Conservation (phyloP, 1,284 basidiomycete genomes). For the Heterobasidion parviporum region DNA sequence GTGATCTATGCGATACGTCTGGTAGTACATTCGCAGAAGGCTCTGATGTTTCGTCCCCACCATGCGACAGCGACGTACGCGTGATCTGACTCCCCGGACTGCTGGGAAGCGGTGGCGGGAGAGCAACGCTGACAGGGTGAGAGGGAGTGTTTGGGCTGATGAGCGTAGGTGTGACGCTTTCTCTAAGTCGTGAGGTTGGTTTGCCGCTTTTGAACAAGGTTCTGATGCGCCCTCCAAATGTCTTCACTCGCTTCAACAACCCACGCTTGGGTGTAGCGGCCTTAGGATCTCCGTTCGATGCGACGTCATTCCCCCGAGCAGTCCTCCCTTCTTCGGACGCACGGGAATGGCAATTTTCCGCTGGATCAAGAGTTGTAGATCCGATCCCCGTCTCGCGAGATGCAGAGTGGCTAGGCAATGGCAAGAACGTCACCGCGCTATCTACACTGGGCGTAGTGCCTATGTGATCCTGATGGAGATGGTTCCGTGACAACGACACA, state of each 20-base stretch:
- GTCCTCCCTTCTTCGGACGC: not conserved
- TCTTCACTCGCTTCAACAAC: constrained; percentile 15
- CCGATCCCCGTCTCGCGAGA: not conserved
- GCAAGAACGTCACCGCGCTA: constrained; percentile 6
- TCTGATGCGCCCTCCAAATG: constrained; percentile 20
- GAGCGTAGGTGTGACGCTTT: constrained; percentile 2
- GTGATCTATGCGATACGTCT: not conserved
- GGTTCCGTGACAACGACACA: constrained; percentile 4
- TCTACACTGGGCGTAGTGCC: not conserved
- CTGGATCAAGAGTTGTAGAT: not conserved
- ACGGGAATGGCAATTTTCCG: not conserved
- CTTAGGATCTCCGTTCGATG: not conserved
- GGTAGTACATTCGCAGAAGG: not conserved
- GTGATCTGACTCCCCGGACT: not conserved
- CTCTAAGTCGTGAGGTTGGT: not conserved
- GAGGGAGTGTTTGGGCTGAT: constrained; percentile 4
- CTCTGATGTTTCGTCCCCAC: not conserved
- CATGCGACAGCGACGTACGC: not conserved
- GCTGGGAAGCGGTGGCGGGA: not conserved
- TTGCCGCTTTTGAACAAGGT: constrained; percentile 17
- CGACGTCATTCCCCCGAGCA: not conserved
- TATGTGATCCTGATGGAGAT: not conserved
- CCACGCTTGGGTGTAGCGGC: constrained; percentile 5
- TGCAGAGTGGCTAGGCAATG: not conserved
- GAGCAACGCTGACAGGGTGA: constrained; percentile 1